phyloP scores from a whole-genome alignment of 2,329 filamentous ascomycete species.

The Exophiala oligosperma region DNA sequence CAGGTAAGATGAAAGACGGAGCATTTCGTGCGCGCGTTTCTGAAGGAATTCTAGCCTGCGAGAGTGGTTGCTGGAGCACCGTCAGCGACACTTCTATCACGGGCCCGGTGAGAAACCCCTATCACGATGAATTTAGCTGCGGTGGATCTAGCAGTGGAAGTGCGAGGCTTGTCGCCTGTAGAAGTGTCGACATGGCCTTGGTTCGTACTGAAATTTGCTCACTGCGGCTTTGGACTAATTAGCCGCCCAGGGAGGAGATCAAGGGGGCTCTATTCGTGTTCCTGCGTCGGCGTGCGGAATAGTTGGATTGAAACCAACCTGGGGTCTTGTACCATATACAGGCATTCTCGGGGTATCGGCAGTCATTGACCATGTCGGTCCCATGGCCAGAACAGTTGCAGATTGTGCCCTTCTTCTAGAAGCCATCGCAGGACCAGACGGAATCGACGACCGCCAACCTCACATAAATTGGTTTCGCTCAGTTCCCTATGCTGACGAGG shows the following conservation, averaged over 20 bases:
- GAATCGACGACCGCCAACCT: slow-evolving; percentile 41
- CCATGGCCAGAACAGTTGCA: slow-evolving; percentile 40
- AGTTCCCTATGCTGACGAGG: no score
- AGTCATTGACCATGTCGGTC: slow-evolving; percentile 51
- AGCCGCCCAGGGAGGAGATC: neutral
- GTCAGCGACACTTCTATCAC: slow-evolving; percentile 46
- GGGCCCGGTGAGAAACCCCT: slow-evolving; percentile 51
- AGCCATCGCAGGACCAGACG: slow-evolving; percentile 47
- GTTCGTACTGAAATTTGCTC: slow-evolving; percentile 35
- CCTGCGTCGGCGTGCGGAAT: slow-evolving; percentile 50
- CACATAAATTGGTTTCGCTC: slow-evolving; percentile 24
- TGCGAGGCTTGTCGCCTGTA: slow-evolving; percentile 44
- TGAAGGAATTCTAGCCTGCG: slow-evolving; percentile 49
- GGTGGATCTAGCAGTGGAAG: slow-evolving; percentile 51
- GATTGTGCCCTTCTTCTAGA: slow-evolving; percentile 45
- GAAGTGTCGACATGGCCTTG: slow-evolving; percentile 29
- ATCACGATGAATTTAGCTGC: slow-evolving; percentile 38
- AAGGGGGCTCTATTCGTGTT: slow-evolving; percentile 39
- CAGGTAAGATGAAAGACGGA: no score
- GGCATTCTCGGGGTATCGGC: slow-evolving; percentile 48
- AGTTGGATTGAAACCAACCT: slow-evolving; percentile 52
- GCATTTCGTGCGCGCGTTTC: no score
- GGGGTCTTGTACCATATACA: slow-evolving; percentile 51
- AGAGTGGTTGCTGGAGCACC: slow-evolving; percentile 48
- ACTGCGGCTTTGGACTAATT: slow-evolving; percentile 29